phyloP scores from a whole-genome alignment of 108 stramenopile species.

The Cyclostephanos tholiformis region DNA sequence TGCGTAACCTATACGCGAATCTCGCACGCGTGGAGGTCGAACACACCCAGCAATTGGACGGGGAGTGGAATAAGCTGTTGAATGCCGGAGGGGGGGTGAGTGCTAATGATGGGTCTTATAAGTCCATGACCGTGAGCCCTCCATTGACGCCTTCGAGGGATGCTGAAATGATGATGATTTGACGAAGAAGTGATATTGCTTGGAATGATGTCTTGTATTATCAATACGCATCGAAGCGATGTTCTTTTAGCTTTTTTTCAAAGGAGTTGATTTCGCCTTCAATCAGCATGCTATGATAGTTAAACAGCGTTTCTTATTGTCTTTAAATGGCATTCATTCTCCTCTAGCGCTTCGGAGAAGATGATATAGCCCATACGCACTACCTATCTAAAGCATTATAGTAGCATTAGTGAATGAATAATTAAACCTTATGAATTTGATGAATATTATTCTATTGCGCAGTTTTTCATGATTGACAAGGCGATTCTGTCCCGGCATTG shows the following conservation, averaged over 20 bases:
- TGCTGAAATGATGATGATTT: conserved; percentile 21
- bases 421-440: background rate
- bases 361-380: too few species aligned
- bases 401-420: background rate
- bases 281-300: too few species aligned
- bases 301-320: too few species aligned
- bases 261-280: background rate
- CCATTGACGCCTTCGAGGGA: conserved; percentile 9
- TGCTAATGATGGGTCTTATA: too few species aligned
- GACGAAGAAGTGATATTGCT: background rate
- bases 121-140: conserved; percentile 7
- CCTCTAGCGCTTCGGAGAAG: too few species aligned
- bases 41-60: conserved; percentile 73
- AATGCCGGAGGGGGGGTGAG: conserved; percentile 38
- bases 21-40: conserved; percentile 83
- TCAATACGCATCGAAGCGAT: background rate
- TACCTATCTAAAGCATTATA: too few species aligned
- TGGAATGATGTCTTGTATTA: background rate
- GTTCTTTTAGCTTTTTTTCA: background rate
- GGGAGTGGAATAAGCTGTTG: conserved; percentile 74
- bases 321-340: too few species aligned
- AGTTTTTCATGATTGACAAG: conserved; percentile 81
- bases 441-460: conserved; percentile 58
- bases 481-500: conserved; percentile 86
- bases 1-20: conserved; percentile 58